phyloP scores from a whole-genome alignment of 2,329 filamentous ascomycete genomes.

The Madurella fahalii region DNA sequence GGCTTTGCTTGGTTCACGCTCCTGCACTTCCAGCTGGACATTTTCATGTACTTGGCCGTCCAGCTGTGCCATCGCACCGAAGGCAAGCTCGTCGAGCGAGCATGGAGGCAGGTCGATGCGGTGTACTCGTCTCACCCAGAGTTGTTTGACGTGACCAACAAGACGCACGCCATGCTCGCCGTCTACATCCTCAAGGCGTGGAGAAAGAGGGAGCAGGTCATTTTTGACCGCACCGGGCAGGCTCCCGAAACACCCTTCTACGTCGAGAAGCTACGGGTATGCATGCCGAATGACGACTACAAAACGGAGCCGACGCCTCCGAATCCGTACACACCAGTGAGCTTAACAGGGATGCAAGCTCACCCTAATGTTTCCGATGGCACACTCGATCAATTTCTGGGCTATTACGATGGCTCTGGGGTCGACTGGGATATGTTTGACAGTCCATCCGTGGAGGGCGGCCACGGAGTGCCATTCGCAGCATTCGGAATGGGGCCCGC shows the following conservation, averaged over 20 bases:
- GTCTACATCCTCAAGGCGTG: constrained; percentile 50
- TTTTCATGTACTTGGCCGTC: constrained; percentile 52
- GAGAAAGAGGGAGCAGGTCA: constrained; percentile 44
- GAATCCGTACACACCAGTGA: constrained; percentile 15
- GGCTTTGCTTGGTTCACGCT: constrained; percentile 55
- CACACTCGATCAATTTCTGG: constrained; percentile 42
- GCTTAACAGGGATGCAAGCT: constrained; percentile 8
- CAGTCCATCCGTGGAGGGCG: constrained; percentile 16
- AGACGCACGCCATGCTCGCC: constrained; percentile 42
- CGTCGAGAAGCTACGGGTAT: constrained; percentile 41
- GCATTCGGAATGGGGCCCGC: constrained; percentile 24
- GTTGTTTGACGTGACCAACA: constrained; percentile 45
- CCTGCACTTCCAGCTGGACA: constrained; percentile 52
- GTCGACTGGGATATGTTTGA: constrained; percentile 47
- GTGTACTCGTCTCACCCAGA: constrained; percentile 49
- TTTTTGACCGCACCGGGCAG: constrained; percentile 33
- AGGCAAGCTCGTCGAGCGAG: constrained; percentile 50
- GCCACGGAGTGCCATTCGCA: constrained; percentile 15
- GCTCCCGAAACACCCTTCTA: constrained; percentile 42
- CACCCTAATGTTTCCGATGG: constrained; percentile 19
- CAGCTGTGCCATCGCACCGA: constrained; percentile 48
- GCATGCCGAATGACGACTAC: constrained; percentile 38
- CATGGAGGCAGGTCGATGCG: constrained; percentile 46
- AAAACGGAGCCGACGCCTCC: constrained; percentile 29
- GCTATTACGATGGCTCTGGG: constrained; percentile 40